Percentiles rank a stretch among this genome's conserved stretches.
Evolutionary conservation across 768 basidiomycete genomes (phyloP).

Genomic region (Pleurotus ostreatus): DNA sequence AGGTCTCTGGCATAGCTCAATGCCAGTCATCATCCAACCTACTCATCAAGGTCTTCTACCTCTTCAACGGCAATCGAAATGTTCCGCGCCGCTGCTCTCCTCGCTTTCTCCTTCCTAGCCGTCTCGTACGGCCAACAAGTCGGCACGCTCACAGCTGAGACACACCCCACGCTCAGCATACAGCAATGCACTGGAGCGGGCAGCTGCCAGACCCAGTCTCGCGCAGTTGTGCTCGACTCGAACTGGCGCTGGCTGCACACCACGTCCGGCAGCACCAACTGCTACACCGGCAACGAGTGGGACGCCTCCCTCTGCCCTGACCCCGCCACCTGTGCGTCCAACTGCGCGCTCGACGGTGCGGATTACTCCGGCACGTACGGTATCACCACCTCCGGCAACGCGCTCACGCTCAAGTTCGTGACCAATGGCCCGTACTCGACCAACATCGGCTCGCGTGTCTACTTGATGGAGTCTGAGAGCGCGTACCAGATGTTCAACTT

Average conservation of each 20-base stretch:
- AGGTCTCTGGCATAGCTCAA: neutral
- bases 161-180: constrained; percentile 34
- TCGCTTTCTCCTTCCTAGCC: constrained; percentile 23
- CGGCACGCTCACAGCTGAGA: constrained; percentile 37
- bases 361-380: constrained; percentile 34
- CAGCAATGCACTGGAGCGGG: constrained; percentile 34
- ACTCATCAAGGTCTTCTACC: neutral
- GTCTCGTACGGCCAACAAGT: constrained; percentile 37
- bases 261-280: constrained; percentile 21
- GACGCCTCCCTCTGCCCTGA: constrained; percentile 37
- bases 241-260: constrained; percentile 42
- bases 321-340: constrained; percentile 30
- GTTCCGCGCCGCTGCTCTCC: constrained; percentile 21
- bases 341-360: constrained; percentile 27
- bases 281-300: constrained; percentile 37
- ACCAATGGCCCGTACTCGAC: constrained; percentile 16
- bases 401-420: constrained; percentile 35
- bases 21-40: neutral
- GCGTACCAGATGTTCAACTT: constrained; percentile 35
- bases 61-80: constrained; percentile 11
- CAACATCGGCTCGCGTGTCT: constrained; percentile 15
- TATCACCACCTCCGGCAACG: constrained; percentile 32
- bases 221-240: constrained; percentile 34
- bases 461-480: constrained; percentile 30
- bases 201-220: constrained; percentile 22